Evolutionary conservation across 2,329 filamentous ascomycete genomes (phyloP), one percentile per base, ranked within the genome.

Genomic region (Raffaelea deltoideospora): DNA sequence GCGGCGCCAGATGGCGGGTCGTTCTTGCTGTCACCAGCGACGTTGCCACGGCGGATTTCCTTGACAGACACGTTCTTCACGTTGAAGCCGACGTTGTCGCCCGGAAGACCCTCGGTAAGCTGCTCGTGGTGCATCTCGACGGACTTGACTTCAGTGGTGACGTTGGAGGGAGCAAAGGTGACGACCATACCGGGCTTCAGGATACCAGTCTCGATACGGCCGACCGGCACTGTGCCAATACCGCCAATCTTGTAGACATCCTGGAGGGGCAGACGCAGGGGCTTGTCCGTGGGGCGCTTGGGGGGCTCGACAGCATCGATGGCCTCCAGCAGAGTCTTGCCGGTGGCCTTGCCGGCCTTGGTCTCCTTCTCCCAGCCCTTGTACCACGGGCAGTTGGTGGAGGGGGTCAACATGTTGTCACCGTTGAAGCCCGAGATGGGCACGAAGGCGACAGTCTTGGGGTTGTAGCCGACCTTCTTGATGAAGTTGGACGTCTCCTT

Each of bases 51-150:
- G 70, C 90, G 90, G 62, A 98, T 94, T 67, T 98, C 90, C 87
- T 98, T 98, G 72, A 98, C 90, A 67, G 90, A 96, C 59, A 98
- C 90, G 90, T 98, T 98, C 87, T 98, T 98, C 72, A 98, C 88
- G 84, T 98, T 98, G 87, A 98, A 98, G 58, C 90, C 90, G 65
- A 98, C 90, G 76, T 98, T 98, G 84, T 98, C 90, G 79, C 90
- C 90, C 60, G 90, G 90, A 51, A 83, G 60, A 83, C 90, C 90
- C 77, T 94, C 80, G 50, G 63, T 45, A 54, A 98, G 87, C 81
- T 95, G 87, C 76, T 95, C 85, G 86, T 96, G 88, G 79, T 95
- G 88, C 90, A 98, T 98, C 76, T 98, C 90, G 59, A 98, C 90
- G 67, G 88, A 96, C 86, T 98, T 98, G 79, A 96, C 90, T 84